Evolutionary conservation across 2,329 filamentous ascomycete genomes (phyloP), one percentile per base, ranked within the genome.

Genomic region (Cladobotryum protrusum): DNA sequence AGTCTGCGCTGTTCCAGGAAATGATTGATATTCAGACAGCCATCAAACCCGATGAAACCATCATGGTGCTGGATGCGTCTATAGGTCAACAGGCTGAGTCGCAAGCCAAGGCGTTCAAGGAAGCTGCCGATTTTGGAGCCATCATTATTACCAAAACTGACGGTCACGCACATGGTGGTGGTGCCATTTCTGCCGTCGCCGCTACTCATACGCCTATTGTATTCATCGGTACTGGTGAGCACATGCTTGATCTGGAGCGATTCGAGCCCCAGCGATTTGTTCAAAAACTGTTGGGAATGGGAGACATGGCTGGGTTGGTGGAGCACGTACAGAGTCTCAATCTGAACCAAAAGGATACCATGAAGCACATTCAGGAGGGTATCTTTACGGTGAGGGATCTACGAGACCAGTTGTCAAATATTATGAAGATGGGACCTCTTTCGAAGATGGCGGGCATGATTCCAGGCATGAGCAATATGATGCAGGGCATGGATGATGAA

Each of bases 121-220:
- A 95, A 57, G 89, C 91, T 0, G 91, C 93, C 33, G 89, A 96
- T 67, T 99, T 97, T 61, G 93, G 93, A 64, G 90, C 93, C 57
- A 99, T 99, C 62, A 96, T 99, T 64, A 96, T 99, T 64, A 99
- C 93, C 47, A 99, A 99, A 75, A 97, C 92, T 0, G 93, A 99
- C 65, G 93, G 93, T 56, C 89, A 96, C 59, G 93, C 93, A 1
- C 88, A 89, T 43, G 93, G 93, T 61, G 93, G 93, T 76, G 93
- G 93, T 72, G 93, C 93, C 54, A 99, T 99, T 50, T 97, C 92
- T 3, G 93, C 93, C 9, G 93, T 99, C 50, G 93, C 93, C 1
- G 93, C 93, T 2, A 99, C 93, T 32, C 86, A 92, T 60, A 97
- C 93, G 0, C 93, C 93, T 3, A 99, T 99, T 59, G 91, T 97